Base-by-base conservation (phyloP, 768 basidiomycete genomes). In the Amanita muscaria region DNA sequence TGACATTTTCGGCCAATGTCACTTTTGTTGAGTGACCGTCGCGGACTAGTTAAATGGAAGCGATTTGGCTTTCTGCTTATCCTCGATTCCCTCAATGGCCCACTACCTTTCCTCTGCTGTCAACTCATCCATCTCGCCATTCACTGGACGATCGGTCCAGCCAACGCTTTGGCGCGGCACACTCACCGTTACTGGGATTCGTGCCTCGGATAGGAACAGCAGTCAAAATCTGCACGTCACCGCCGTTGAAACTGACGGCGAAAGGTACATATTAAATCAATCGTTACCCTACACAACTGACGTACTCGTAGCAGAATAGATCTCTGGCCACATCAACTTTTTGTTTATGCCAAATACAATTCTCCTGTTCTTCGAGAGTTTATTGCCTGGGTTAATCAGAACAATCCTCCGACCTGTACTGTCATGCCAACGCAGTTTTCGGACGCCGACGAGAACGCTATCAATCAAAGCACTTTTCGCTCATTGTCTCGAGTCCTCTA, bases 161-260 rank as follows among this genome's bases (percentile, higher is more conserved):
- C 62, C 64, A 7, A 58, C 66, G 36, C 77, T 79, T 18, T 83
- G 80, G 80, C 64, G 77, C 40, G 79, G 80, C 25, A 57, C 65
- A 3, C 62, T 83, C 55, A 56, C 73, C 49, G 67, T 78, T 35
- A 67, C 69, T 52, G 70, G 74, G 50, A 66, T 71, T 64, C 57
- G 72, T 47, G 49, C 65, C 51, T 66, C 70, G 51, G 71, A 74
- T 55, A 66, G 65, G 52, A 64, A 62, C 49, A 67, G 65, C 53
- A 70, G 60, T 51, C 75, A 77, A 55, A 70, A 73, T 48, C 67
- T 81, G 40, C 67, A 63, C 42, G 76, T 80, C 53, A 77, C 78
- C 22, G 79, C 77, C 19, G 78, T 79, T 33, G 80, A 83, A 64
- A 80, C 77, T 25, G 80, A 80, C 56, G 79, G 80, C n/a, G 77